Conservation (phyloP, 495 filamentous ascomycete species). For the Daldinia caldariorum region DNA sequence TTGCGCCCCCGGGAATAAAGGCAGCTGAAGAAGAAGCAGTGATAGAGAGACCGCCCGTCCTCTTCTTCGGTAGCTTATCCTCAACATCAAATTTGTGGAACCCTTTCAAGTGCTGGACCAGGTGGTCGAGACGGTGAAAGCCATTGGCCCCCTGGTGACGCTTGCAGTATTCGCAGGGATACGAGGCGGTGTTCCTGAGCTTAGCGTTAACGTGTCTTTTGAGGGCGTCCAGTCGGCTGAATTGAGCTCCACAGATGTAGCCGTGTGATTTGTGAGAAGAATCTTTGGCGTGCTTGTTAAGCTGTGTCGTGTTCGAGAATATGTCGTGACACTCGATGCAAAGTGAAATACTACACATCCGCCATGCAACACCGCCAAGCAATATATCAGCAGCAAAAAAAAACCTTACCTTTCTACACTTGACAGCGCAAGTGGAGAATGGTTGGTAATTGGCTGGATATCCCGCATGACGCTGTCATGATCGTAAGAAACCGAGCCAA, state of each 20-base stretch:
- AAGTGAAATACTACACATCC: too few species aligned
- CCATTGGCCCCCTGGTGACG: background rate
- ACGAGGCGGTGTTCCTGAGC: background rate
- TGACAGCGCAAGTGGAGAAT: background rate
- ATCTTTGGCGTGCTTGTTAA: slow-evolving; percentile 11
- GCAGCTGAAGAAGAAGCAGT: background rate
- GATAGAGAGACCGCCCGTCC: background rate
- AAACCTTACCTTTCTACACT: slow-evolving; percentile 1
- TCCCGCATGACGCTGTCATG: background rate
- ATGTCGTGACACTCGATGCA: background rate
- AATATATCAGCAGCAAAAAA: slow-evolving; percentile 11
- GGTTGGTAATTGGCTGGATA: background rate
- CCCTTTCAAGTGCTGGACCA: slow-evolving; percentile 11
- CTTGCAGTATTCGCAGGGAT: slow-evolving; percentile 16
- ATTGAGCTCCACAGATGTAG: slow-evolving; percentile 2
- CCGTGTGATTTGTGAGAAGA: slow-evolving; percentile 11
- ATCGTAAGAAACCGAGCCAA: background rate
- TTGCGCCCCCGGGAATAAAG: too few species aligned
- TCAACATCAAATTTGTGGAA: background rate
- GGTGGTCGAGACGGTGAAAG: slow-evolving; percentile 21
- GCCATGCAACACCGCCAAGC: too few species aligned
- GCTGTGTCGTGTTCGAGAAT: slow-evolving; percentile 1
- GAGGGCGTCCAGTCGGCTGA: slow-evolving; percentile 5
- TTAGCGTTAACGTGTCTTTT: slow-evolving; percentile 8
- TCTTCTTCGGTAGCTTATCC: background rate